phyloP scores from a whole-genome alignment of 2,329 filamentous ascomycete genomes.

The Xylariaceae sp. region DNA sequence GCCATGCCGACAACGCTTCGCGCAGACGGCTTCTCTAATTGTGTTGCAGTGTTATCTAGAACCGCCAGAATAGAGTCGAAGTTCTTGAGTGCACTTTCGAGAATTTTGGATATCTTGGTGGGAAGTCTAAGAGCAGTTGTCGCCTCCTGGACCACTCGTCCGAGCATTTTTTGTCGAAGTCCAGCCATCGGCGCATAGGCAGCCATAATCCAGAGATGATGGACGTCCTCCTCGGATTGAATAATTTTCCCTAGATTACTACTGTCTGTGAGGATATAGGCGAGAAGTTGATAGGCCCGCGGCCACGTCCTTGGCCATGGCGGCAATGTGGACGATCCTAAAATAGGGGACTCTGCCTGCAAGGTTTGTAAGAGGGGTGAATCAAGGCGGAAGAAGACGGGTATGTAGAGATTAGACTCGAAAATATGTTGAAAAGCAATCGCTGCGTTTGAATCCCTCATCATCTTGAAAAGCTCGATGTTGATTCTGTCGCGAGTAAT shows the following conservation, averaged over 20 bases:
- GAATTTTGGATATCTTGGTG: conserved; percentile 12
- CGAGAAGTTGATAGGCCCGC: conserved; percentile 6
- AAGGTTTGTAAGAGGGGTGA: conserved; percentile 3
- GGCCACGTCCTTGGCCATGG: conserved; percentile 17
- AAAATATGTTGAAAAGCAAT: conserved; percentile 17
- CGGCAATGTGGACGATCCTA: conserved; percentile 5
- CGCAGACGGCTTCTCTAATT: not conserved
- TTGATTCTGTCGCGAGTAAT: conserved; percentile 16
- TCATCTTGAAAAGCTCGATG: conserved; percentile 18
- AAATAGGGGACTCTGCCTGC: not conserved
- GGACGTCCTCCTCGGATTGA: conserved; percentile 4
- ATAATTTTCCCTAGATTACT: conserved; percentile 2
- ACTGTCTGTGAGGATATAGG: not conserved
- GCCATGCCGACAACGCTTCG: conserved; percentile 9
- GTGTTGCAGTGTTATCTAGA: not conserved
- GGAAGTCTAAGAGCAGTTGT: conserved; percentile 8
- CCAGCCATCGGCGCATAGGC: conserved; percentile 17
- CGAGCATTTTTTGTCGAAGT: conserved; percentile 6
- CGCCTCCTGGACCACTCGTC: conserved; percentile 4
- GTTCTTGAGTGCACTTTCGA: conserved; percentile 6
- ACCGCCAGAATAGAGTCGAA: conserved; percentile 9
- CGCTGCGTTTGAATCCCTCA: conserved; percentile 14
- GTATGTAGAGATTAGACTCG: conserved; percentile 10
- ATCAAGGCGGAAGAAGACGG: conserved; percentile 10
- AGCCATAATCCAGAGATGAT: conserved; percentile 15